Base-by-base conservation (phyloP, 139 green algal species). In the Spirogloea muscicola region DNA sequence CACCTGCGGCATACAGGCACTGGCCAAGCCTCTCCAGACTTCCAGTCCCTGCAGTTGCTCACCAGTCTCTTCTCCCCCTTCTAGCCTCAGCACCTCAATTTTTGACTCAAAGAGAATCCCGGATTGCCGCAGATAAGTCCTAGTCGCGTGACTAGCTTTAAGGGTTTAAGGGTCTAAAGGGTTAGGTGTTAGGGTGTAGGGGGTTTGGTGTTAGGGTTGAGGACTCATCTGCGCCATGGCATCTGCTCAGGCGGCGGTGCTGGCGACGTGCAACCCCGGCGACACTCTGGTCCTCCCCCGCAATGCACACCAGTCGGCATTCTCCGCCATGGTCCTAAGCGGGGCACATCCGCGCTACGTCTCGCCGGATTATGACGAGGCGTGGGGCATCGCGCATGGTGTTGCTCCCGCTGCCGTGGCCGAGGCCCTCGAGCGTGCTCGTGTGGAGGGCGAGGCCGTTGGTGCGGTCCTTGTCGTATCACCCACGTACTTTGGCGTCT, bases 401-500 rank as follows among this genome's bases (percentile, higher is more conserved):
- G 48, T 72, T 3, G 9, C 40, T 3, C 40, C 66, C 21, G 42
- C 51, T 48, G 46, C 36, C 16, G n/a, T 60, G 3, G 42, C 10
- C 3, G 31, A 16, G 3, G 39, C 40, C 7, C 25, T 76, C 7
- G 29, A 5, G 52, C 49, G 40, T 9, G 62, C 37, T 60, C 40
- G 37, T 7, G 6, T 9, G 52, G 52, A 62, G 52, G 62, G 62
- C 21, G 62, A 63, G n/a, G 18, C 29, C 37, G 74, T 88, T 27
- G 72, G 49, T 1, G 91, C 86, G 0, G 91, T 88, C 13, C 69
- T 96, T 10, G 65, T 96, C 1, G 89, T 93, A 3, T 96, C 89
- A 1, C 91, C 92, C 16, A 96, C 92, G 4, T 97, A 97, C 84
- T 91, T 89, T 66, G 92, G 92, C 0, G 82, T 84, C 10, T 82